These are phyloP conservation scores for Chenopodium album DNA, from an alignment of 148 eudicot genomes.

Conservation along the genomic window DNA sequence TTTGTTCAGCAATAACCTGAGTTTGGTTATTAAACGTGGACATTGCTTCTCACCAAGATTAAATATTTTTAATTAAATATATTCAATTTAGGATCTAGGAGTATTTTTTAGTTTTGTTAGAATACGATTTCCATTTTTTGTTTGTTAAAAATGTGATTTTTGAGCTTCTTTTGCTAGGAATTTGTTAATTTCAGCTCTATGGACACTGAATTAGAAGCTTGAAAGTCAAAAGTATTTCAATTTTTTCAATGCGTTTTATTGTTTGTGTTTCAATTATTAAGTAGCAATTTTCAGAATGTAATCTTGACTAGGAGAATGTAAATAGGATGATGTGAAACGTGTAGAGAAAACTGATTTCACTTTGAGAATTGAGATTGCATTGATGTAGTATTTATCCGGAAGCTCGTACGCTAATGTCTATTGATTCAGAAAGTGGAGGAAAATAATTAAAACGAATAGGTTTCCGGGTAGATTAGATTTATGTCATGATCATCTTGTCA, in stretches of 20 bases:
- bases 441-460: too few species aligned
- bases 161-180: not conserved
- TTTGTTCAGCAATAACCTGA: not conserved
- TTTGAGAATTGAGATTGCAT: too few species aligned
- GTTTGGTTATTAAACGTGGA: not conserved
- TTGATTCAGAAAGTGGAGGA: too few species aligned
- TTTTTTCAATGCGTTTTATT: not conserved
- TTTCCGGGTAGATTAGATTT: not conserved
- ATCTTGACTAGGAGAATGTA: not conserved
- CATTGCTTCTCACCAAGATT: too few species aligned
- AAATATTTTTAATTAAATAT: too few species aligned
- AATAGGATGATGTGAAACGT: not conserved
- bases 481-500: slow-evolving; percentile 7
- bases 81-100: too few species aligned
- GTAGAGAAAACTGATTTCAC: not conserved
- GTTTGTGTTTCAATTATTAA: not conserved
- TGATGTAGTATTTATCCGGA: too few species aligned
- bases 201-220: not conserved
- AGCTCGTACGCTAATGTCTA: too few species aligned
- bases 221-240: not conserved
- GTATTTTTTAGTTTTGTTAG: too few species aligned
- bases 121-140: too few species aligned
- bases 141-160: too few species aligned
- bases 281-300: not conserved
- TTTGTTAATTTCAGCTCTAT: not conserved